phyloP scores from a whole-genome alignment of 2,329 filamentous ascomycete genomes.

The Fusarium sp. region DNA sequence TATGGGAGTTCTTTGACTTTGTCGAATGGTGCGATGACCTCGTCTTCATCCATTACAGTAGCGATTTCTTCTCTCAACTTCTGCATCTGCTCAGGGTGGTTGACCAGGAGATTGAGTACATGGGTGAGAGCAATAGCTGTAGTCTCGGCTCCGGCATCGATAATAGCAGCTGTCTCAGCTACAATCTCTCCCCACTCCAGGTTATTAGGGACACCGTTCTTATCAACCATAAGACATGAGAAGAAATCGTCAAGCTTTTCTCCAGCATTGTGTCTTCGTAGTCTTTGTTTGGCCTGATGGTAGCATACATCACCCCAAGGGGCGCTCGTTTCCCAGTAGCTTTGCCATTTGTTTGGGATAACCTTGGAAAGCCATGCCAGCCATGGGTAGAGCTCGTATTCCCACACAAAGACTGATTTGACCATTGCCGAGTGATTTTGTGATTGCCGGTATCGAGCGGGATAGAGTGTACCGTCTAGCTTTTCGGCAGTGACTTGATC shows the following conservation, averaged over 20 bases:
- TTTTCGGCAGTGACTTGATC: constrained; percentile 61
- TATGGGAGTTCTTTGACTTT: constrained; percentile 67
- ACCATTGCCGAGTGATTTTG: constrained; percentile 66
- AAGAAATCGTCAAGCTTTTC: constrained; percentile 74
- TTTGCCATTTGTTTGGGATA: constrained; percentile 58
- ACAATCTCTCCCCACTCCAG: constrained; percentile 72
- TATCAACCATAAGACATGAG: constrained; percentile 66
- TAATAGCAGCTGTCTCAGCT: constrained; percentile 69
- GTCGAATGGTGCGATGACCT: constrained; percentile 64
- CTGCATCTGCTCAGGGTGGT: constrained; percentile 58
- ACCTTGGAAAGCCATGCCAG: constrained; percentile 64
- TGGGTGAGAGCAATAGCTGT: constrained; percentile 66
- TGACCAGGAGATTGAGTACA: constrained; percentile 66
- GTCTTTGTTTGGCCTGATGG: constrained; percentile 56
- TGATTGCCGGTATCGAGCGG: constrained; percentile 63
- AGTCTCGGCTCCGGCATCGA: constrained; percentile 67
- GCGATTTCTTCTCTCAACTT: constrained; percentile 63
- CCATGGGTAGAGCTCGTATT: constrained; percentile 65
- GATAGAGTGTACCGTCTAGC: constrained; percentile 62
- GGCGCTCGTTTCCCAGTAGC: constrained; percentile 48
- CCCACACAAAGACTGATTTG: constrained; percentile 66
- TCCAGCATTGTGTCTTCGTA: constrained; percentile 52
- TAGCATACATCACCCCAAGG: constrained; percentile 58
- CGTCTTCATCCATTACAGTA: constrained; percentile 58
- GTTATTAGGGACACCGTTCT: constrained; percentile 53